Base-by-base conservation (phyloP, 371 early-diverging fungal genomes). In the Blyttiomyces sp. region DNA sequence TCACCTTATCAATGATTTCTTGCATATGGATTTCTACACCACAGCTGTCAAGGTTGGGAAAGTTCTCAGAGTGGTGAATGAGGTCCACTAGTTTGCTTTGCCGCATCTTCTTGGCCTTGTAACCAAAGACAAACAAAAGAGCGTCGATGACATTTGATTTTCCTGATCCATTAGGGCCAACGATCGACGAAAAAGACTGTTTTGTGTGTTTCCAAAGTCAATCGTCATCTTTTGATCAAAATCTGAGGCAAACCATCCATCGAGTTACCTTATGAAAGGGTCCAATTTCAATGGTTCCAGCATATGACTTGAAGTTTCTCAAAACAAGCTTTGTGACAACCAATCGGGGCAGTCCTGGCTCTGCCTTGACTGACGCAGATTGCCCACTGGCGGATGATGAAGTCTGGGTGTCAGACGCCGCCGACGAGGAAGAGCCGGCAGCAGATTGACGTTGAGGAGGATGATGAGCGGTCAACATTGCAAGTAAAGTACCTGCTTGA, bases 141-240 rank as follows among this genome's bases (percentile, higher is more conserved):
- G 96, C 86, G 75, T 99, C 99, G 66, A 99, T 99, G 19, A 99
- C 98, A 68, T 99, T 99, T 7, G 96, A 96, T 77, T 83, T 99
- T 32, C 99, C 99, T 19, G 94, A 95, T n/a, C 99, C 99, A 66
- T 99, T 99, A 3, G 98, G 98, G 0, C 99, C 99, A 13, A 99
- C 99, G 39, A 87, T 76, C 3, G 84, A 75, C 4, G 93, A 90
- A 67, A 92, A 92, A 2, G 90, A 90, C 85, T 89, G 76, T 1
- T 17, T 31, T 42, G n/a, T 43, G 27, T n/a, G 45, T 11, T 21
- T 7, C 13, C 11, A 46, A 46, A n/a, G n/a, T n/a, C n/a, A n/a
- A n/a, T n/a, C n/a, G n/a, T n/a, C n/a, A n/a, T n/a, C 23, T 13
- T 46, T 11, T 21, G 23, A 7, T 21, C 7, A 27, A 46, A 11